phyloP scores from a whole-genome alignment of 495 filamentous ascomycete genomes.

The Annulohypoxylon stygium region DNA sequence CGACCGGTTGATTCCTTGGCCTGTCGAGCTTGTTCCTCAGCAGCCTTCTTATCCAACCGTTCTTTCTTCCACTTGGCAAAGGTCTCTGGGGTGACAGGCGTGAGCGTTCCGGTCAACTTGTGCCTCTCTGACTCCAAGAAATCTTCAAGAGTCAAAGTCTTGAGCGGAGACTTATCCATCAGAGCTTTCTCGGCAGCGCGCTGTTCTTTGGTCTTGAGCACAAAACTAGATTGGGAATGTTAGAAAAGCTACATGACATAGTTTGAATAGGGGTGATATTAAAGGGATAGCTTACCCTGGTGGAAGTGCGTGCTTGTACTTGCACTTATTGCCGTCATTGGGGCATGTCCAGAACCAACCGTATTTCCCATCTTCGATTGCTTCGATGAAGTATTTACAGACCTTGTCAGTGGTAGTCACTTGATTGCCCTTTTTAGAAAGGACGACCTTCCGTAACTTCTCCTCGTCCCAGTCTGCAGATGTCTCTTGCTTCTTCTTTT shows the following conservation, averaged over 20 bases:
- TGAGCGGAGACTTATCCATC: constrained; percentile 94
- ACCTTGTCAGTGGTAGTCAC: constrained; percentile 97
- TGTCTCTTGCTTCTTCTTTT: constrained; percentile 90
- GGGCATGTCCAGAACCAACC: constrained; percentile 99
- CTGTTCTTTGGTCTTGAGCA: constrained; percentile 98
- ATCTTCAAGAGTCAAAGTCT: constrained; percentile 95
- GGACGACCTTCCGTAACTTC: constrained; percentile 88
- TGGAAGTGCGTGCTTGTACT: constrained; percentile 96
- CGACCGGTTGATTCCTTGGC: constrained; percentile 96
- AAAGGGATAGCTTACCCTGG: constrained; percentile 74
- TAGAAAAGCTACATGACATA: constrained; percentile 43
- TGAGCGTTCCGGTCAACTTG: constrained; percentile 89
- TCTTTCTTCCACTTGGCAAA: constrained; percentile 98
- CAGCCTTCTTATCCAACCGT: constrained; percentile 93
- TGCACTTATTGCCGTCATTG: constrained; percentile 97
- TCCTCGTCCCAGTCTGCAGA: constrained; percentile 98
- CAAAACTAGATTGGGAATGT: constrained; percentile 70
- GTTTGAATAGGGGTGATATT: neutral
- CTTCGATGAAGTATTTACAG: constrained; percentile 98
- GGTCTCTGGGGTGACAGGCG: constrained; percentile 89
- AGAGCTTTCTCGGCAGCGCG: constrained; percentile 96
- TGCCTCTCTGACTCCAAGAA: constrained; percentile 95
- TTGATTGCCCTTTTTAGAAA: constrained; percentile 97
- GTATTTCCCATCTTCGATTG: constrained; percentile 97
- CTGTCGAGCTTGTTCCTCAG: constrained; percentile 85